Percentiles rank a stretch among this genome's conserved stretches.
Conservation (phyloP, 768 basidiomycete genomes). For the Coprinopsis sp. region DNA sequence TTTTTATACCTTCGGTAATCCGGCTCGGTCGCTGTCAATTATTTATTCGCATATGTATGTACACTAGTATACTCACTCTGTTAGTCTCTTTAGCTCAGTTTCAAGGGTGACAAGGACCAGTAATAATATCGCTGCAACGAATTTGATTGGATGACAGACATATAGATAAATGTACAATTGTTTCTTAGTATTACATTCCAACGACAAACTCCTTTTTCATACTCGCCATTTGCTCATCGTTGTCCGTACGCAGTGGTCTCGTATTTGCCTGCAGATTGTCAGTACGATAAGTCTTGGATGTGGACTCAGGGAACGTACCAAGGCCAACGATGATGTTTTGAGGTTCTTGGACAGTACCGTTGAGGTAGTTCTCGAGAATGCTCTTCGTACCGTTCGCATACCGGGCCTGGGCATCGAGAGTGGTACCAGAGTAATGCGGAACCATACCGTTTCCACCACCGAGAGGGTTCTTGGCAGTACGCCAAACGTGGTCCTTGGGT, state of each 20-base stretch:
- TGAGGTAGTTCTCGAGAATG: conserved; percentile 71
- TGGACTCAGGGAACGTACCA: conserved; percentile 29
- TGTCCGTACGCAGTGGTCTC: conserved; percentile 49
- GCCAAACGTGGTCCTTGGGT: conserved; percentile 82
- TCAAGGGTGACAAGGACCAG: not conserved
- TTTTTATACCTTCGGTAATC: not conserved
- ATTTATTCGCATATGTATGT: conserved; percentile 1
- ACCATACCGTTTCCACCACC: conserved; percentile 89
- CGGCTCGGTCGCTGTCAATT: not conserved
- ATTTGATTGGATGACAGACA: too few relatives aligned
- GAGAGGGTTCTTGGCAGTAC: conserved; percentile 73
- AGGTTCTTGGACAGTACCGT: conserved; percentile 61
- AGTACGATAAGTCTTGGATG: conserved; percentile 2
- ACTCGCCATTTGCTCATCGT: too few relatives aligned
- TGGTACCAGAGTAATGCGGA: conserved; percentile 84
- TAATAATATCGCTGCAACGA: not conserved
- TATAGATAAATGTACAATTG: too few relatives aligned
- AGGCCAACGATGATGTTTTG: conserved; percentile 78
- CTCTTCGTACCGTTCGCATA: conserved; percentile 71
- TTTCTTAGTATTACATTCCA: too few relatives aligned
- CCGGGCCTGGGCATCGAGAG: conserved; percentile 83
- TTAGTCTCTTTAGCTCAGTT: not conserved
- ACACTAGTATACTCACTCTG: not conserved
- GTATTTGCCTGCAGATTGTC: conserved; percentile 29
- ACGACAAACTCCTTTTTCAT: too few relatives aligned